Base-by-base conservation (phyloP, 345 rosid species). In the Eucalyptus erythrocorys region DNA sequence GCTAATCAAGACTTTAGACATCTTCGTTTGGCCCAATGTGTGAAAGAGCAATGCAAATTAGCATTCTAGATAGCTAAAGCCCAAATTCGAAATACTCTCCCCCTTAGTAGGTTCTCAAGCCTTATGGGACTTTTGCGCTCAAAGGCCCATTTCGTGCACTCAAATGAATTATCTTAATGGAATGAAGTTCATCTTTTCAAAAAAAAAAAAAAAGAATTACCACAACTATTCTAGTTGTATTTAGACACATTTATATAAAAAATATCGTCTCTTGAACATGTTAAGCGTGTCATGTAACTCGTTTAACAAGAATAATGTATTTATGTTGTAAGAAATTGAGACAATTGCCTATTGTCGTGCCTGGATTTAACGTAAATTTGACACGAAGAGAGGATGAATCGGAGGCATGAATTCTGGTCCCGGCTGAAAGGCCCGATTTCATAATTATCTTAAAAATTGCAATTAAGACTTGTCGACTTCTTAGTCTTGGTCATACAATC, bases 151-250 rank as follows among this genome's bases (percentile, higher is more conserved):
- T 5, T 59, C 68, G 16, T 27, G 68, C n/a, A 27, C 68, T 59
- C 32, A 13, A 59, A 59, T 12, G 16, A 30, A 27, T 59, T 59
- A 59, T 59, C 34, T 12, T 27, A 59, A 27, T 59, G 32, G 1
- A 61, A 61, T 61, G n/a, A 61, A 61, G 34, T 61, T 61, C 1
- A 61, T 61, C 34, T 61, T 61, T 61, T 61, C 68, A 30, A 30
- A 16, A 13, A 61, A n/a, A n/a, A n/a, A n/a, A n/a, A n/a, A 3
- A 27, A 61, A 61, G 8, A 27, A 61, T 61, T 34, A 0, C 22
- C 43, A 2, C 22, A 6, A 19, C 45, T 3, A 10, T 71, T 68
- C 17, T 71, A 34, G 32, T 6, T 19, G 0, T 0, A 17, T 68
- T 34, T 68, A 8, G 13, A 71, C 81, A 34, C 12, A 21, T 37